Base-by-base conservation (phyloP, 1,284 basidiomycete species). In the Vanrija sp. region DNA sequence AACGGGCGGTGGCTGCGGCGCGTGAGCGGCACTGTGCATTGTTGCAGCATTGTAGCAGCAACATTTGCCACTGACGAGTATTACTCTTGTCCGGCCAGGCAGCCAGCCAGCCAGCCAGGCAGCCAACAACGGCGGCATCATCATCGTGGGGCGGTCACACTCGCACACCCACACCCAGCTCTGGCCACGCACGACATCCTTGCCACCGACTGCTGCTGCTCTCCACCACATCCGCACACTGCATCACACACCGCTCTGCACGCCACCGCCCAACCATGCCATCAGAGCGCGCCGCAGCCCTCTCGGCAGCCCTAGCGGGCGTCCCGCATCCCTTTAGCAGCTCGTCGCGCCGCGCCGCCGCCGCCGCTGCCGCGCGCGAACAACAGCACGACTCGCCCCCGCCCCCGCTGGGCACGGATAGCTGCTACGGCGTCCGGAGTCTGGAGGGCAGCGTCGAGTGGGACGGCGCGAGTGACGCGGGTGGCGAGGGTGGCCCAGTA, bases 391-490 rank as follows among this genome's bases (percentile, higher is more conserved):
- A 53, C 23, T 42, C 48, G 15, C 28, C 49, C 25, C 54, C 60
- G 15, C 52, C 57, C 43, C 53, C 63, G 3, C 19, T 52, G 3
- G 63, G 60, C 28, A 34, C 50, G 1, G 66, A 67, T 47, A 64
- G 62, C 49, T 63, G 49, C 51, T 67, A 60, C 40, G 66, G 66
- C n/a, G 66, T 67, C 7, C 52, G 64, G 16, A 67, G 66, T 43
- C 54, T 67, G 5, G 46, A 67, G 5, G 50, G 58, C n/a, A 62
- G 57, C 21, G 58, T 64, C 40, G 42, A 26, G 14, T 50, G 49
- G 49, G 28, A 28, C 28, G 28, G 10, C 28, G 21, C 21, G 21
- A 23, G 21, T 5, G 28, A 28, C 7, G 28, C 28, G 28, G 28
- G 28, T 28, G 28, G 28, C 28, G 28, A 28, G 7, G 10, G 26